Conservation (phyloP, 768 basidiomycete species). For the Naganishia randhawae region DNA sequence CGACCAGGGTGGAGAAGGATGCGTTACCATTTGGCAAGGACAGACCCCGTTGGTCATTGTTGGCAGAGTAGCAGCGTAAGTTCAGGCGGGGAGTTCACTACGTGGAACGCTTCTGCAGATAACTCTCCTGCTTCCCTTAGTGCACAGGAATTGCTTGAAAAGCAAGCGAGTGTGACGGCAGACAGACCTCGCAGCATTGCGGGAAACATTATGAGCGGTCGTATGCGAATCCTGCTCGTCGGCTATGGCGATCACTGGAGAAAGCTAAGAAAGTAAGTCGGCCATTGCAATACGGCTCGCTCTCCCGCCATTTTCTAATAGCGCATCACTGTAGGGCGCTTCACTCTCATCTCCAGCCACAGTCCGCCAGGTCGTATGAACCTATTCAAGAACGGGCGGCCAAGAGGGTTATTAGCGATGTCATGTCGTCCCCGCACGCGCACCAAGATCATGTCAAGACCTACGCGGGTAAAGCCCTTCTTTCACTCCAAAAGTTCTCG, state of each 20-base stretch:
- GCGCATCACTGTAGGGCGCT: conserved; percentile 54
- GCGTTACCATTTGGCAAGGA: conserved; percentile 14
- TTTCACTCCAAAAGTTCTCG: neutral
- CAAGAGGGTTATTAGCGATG: conserved; percentile 42
- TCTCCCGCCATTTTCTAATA: neutral
- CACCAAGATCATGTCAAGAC: conserved; percentile 21
- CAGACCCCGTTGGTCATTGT: conserved; percentile 18
- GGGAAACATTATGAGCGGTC: conserved; percentile 12
- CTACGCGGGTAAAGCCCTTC: neutral
- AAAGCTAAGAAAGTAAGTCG: conserved; percentile 1
- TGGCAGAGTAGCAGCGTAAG: conserved; percentile 17
- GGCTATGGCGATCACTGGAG: conserved; percentile 19
- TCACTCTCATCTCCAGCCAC: conserved; percentile 61
- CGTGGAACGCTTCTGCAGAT: neutral
- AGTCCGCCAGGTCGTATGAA: conserved; percentile 56
- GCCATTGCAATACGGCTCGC: neutral
- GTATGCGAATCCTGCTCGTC: conserved; percentile 14
- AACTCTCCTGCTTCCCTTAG: neutral
- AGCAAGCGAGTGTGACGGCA: conserved; percentile 5
- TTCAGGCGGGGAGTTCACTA: too few species aligned
- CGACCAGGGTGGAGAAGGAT: conserved; percentile 19
- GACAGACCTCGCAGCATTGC: conserved; percentile 16
- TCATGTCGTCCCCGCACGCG: neutral
- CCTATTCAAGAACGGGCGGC: conserved; percentile 55
- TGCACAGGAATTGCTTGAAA: conserved; percentile 15